phyloP scores from a whole-genome alignment of 2,329 filamentous ascomycete genomes.

The Fusarium sp. region DNA sequence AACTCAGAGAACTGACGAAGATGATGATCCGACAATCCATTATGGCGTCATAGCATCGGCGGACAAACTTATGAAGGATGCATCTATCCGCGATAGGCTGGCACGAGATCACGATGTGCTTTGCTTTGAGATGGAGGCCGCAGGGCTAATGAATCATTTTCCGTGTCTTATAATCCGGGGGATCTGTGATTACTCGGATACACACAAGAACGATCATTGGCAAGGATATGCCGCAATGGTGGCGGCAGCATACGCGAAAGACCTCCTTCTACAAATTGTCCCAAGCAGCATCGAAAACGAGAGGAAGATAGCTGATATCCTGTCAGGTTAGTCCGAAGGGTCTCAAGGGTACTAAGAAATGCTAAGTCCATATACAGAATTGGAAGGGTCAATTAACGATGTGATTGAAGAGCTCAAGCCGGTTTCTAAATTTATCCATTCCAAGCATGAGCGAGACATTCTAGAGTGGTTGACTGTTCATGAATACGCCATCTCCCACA shows the following conservation, averaged over 20 bases:
- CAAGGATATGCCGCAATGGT: background rate
- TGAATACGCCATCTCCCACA: rapidly evolving
- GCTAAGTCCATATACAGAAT: rapidly evolving
- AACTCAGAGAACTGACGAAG: rapidly evolving
- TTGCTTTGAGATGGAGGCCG: conserved; percentile 4
- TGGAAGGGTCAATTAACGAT: rapidly evolving
- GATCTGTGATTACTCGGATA: background rate
- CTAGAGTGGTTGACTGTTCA: rapidly evolving
- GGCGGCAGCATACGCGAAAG: rapidly evolving
- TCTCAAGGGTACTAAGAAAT: rapidly evolving
- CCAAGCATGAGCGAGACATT: rapidly evolving
- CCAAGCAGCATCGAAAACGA: background rate
- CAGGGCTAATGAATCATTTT: background rate
- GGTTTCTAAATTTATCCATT: rapidly evolving
- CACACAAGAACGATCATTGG: background rate
- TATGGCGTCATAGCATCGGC: conserved; percentile 35
- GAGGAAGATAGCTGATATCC: background rate
- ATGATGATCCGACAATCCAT: conserved; percentile 9
- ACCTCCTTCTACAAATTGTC: background rate
- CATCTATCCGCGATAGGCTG: background rate
- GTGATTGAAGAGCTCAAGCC: background rate
- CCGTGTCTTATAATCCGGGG: background rate
- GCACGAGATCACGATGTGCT: background rate
- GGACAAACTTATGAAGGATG: background rate
- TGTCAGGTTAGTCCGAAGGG: rapidly evolving